Evolutionary conservation across 2,329 filamentous ascomycete genomes (phyloP).

Genomic region (Cercospora berteroae): DNA sequence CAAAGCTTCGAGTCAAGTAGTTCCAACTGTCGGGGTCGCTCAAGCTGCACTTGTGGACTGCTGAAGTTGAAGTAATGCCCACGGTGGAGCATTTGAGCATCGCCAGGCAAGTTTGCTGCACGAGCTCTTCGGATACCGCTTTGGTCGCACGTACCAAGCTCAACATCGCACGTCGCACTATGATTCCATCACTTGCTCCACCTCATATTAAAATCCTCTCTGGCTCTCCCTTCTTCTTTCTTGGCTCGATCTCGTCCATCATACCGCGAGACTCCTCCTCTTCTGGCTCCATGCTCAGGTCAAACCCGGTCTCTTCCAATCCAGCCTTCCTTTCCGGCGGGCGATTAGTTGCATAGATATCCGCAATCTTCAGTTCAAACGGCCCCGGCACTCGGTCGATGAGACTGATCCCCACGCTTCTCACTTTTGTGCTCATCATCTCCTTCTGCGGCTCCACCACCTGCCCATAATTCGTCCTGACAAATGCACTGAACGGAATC

Average conservation of each 20-base stretch:
- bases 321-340: slow-evolving; percentile 37
- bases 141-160: background rate
- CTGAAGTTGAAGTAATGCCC: background rate
- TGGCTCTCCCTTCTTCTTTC: slow-evolving; percentile 36
- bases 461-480: slow-evolving; percentile 87
- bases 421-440: slow-evolving; percentile 80
- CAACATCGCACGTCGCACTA: background rate
- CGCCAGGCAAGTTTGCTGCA: background rate
- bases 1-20: background rate
- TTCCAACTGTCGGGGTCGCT: background rate
- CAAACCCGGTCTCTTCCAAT: slow-evolving; percentile 35
- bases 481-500: slow-evolving; percentile 88
- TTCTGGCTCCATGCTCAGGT: slow-evolving; percentile 28
- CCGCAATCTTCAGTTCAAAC: slow-evolving; percentile 81
- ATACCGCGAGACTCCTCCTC: slow-evolving; percentile 24
- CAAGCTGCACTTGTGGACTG: background rate
- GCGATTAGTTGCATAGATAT: slow-evolving; percentile 87
- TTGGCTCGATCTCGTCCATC: slow-evolving; percentile 35
- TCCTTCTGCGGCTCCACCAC: slow-evolving; percentile 92
- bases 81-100: background rate
- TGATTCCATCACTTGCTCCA: background rate
- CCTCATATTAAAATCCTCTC: slow-evolving; percentile 37
- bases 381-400: slow-evolving; percentile 86
- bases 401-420: slow-evolving; percentile 80
- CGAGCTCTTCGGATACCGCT: background rate